phyloP scores from a whole-genome alignment of 768 basidiomycete species.

The Rhizopogon rudus region DNA sequence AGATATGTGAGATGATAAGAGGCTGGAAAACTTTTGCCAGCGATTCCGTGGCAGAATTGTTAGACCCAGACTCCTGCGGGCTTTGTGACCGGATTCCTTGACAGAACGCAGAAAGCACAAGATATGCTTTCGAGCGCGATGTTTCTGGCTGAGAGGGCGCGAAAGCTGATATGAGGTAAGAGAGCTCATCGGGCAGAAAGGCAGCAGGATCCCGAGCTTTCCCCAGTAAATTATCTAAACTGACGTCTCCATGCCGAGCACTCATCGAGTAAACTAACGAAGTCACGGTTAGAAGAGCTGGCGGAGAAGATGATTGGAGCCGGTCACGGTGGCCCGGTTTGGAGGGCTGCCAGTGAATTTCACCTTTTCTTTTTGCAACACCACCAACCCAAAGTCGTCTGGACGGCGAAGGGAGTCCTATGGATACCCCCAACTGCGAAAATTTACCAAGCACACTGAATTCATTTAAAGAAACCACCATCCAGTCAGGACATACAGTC shows the following conservation, averaged over 20 bases:
- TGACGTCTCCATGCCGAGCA: neutral
- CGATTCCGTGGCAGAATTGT: constrained; percentile 41
- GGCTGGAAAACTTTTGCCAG: constrained; percentile 50
- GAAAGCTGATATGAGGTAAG: constrained; percentile 48
- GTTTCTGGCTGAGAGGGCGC: constrained; percentile 38
- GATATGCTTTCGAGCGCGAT: constrained; percentile 63
- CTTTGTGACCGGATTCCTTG: constrained; percentile 46
- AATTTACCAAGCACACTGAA: constrained; percentile 2
- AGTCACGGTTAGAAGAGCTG: neutral
- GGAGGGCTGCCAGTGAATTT: no score
- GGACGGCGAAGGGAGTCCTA: neutral
- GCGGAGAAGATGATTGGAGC: neutral
- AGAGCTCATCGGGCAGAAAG: constrained; percentile 51
- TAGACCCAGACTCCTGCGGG: constrained; percentile 30
- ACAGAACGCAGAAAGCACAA: constrained; percentile 64
- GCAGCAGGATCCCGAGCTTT: constrained; percentile 29
- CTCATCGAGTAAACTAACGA: neutral
- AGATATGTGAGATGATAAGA: constrained; percentile 42
- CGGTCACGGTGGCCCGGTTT: no score
- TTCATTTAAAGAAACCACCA: constrained; percentile 26
- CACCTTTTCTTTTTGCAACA: neutral
- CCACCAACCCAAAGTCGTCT: neutral
- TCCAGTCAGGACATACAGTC: constrained; percentile 71
- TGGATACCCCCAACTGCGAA: constrained; percentile 13
- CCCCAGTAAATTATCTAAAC: constrained; percentile 27